Evolutionary conservation across 371 early-diverging fungal genomes (phyloP).

Genomic region (Massospora cicadina): DNA sequence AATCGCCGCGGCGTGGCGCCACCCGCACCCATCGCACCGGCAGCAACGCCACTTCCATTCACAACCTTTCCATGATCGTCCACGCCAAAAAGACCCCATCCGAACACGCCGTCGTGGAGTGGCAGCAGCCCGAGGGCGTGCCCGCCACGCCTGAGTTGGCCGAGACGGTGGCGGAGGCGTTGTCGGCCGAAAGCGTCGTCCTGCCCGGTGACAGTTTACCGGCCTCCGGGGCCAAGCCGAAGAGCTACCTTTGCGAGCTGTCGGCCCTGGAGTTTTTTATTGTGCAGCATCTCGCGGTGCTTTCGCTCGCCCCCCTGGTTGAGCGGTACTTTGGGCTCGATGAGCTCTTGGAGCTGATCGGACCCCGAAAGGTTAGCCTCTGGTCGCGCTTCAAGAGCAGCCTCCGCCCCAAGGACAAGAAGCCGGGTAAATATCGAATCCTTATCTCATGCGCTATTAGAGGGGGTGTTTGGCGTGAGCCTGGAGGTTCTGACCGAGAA

Average conservation of each 20-base stretch:
- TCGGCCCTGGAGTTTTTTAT: slow-evolving; percentile 65
- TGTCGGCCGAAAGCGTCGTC: slow-evolving; percentile 11
- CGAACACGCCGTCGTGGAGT: not conserved
- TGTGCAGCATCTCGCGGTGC: slow-evolving; percentile 68
- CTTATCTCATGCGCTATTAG: slow-evolving; percentile 16
- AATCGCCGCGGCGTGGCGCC: not conserved
- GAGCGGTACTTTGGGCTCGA: slow-evolving; percentile 38
- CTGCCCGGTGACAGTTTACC: slow-evolving; percentile 15
- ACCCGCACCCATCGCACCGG: not conserved
- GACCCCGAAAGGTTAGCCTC: slow-evolving; percentile 42
- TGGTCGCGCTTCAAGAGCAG: slow-evolving; percentile 56
- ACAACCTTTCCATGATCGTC: slow-evolving; percentile 6
- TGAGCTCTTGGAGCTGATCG: slow-evolving; percentile 52
- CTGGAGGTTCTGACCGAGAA: slow-evolving; percentile 68
- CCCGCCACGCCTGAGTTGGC: not conserved
- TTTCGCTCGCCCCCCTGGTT: slow-evolving; percentile 50
- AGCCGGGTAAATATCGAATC: slow-evolving; percentile 21
- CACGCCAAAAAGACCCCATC: slow-evolving; percentile 3
- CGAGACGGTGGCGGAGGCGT: not conserved
- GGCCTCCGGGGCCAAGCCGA: slow-evolving; percentile 17
- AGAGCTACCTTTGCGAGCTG: slow-evolving; percentile 55
- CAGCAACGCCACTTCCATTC: slow-evolving; percentile 10
- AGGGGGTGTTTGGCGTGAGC: slow-evolving; percentile 80
- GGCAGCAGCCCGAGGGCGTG: slow-evolving; percentile 1
- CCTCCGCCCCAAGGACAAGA: slow-evolving; percentile 37